phyloP scores from a whole-genome alignment of 352 stramenopile species.

The Globisporangium cederbergense region DNA sequence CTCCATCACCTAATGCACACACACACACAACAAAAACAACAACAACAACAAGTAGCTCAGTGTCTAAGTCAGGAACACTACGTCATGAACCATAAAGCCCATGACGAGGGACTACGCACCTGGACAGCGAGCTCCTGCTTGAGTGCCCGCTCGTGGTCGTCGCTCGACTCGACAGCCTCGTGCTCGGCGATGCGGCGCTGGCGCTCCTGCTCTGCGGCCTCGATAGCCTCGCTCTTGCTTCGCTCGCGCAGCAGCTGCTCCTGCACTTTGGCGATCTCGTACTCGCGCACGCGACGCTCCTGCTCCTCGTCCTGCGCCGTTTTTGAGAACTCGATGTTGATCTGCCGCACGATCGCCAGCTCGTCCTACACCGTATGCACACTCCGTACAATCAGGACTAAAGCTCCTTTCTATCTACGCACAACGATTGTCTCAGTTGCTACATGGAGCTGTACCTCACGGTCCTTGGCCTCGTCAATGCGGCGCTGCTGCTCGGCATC shows the following conservation, averaged over 20 bases:
- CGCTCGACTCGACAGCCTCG: constrained; percentile 19
- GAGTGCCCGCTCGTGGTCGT: constrained; percentile 23
- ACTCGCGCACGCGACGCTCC: constrained; percentile 56
- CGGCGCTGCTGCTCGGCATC: constrained; percentile 57
- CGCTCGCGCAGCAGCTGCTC: constrained; percentile 53
- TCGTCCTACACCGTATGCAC: constrained; percentile 28
- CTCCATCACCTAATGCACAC: constrained; percentile 37
- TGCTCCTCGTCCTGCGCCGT: constrained; percentile 56
- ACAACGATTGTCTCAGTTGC: neutral
- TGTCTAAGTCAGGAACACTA: no score
- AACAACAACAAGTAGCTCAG: no score
- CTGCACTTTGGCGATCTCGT: constrained; percentile 60
- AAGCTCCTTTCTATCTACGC: neutral
- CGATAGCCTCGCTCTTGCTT: constrained; percentile 33
- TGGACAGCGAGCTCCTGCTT: constrained; percentile 33
- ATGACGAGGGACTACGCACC: constrained; percentile 12
- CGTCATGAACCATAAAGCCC: neutral
- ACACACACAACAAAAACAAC: neutral
- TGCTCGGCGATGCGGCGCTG: constrained; percentile 43
- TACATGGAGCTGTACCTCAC: constrained; percentile 23
- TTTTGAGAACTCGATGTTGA: constrained; percentile 70
- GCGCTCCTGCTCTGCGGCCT: constrained; percentile 45
- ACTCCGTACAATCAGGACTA: neutral
- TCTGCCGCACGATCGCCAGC: constrained; percentile 61
- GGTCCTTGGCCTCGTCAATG: constrained; percentile 44